phyloP scores from a whole-genome alignment of 768 basidiomycete genomes.

The Piloderma croceum region DNA sequence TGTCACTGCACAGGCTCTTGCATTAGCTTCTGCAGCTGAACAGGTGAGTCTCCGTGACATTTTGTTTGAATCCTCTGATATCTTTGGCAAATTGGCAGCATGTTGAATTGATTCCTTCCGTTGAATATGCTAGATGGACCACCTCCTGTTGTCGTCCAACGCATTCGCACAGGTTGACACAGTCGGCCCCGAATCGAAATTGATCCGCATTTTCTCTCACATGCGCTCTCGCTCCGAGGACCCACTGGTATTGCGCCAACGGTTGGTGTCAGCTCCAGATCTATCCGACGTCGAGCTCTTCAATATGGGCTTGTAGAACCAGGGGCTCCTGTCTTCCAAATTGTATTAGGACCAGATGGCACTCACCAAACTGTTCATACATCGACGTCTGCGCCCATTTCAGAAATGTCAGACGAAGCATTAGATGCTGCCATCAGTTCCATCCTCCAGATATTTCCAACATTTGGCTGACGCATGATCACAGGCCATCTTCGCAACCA shows the following conservation, averaged over 20 bases:
- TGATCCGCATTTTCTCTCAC: not conserved
- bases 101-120: slow-evolving; percentile 1
- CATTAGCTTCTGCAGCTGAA: slow-evolving; percentile 8
- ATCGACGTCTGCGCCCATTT: slow-evolving; percentile 1
- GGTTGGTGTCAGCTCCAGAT: not conserved
- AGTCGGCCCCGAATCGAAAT: not conserved
- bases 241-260: not conserved
- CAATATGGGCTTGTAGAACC: slow-evolving; percentile 12
- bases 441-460: slow-evolving; percentile 14
- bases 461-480: slow-evolving; percentile 16
- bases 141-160: not conserved
- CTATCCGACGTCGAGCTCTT: not conserved
- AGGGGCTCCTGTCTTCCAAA: slow-evolving; percentile 10
- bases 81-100: slow-evolving; percentile 12
- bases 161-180: not conserved
- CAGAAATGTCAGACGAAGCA: slow-evolving; percentile 6
- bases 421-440: slow-evolving; percentile 5
- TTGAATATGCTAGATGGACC: slow-evolving; percentile 9
- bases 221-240: not conserved
- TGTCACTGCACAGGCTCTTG: slow-evolving; percentile 15
- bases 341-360: slow-evolving; percentile 1
- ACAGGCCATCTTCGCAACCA: slow-evolving; percentile 9
- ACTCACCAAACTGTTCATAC: not conserved
- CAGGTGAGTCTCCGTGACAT: slow-evolving; percentile 11
- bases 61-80: slow-evolving; percentile 5